These are phyloP conservation scores for Fusarium coicis DNA, from an alignment of 2,329 filamentous ascomycete genomes.

Conservation along the genomic window DNA sequence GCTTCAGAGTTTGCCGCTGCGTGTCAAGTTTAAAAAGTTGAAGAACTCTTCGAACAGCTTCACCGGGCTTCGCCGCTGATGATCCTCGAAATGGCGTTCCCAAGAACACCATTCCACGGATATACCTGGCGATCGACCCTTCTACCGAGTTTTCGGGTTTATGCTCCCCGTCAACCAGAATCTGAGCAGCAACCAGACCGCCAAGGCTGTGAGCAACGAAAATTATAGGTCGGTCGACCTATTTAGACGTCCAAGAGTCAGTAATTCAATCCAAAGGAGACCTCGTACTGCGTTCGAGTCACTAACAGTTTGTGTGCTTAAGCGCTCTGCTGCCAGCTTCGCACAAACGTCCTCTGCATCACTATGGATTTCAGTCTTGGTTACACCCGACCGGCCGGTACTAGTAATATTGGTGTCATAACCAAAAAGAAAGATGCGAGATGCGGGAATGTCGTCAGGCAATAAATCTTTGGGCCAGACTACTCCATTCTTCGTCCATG, in stretches of 20 bases:
- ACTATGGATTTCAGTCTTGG: neutral
- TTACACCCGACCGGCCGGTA: rapidly evolving
- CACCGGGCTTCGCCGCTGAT: rapidly evolving
- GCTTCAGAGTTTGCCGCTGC: rapidly evolving
- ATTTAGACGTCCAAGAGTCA: too few relatives aligned
- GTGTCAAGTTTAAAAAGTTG: rapidly evolving
- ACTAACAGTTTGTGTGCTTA: neutral
- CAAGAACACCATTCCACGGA: neutral
- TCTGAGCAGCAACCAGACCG: neutral
- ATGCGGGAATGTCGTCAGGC: neutral
- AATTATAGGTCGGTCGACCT: rapidly evolving
- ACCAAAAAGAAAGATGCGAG: neutral
- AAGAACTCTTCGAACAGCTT: rapidly evolving
- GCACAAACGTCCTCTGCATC: neutral
- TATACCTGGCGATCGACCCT: rapidly evolving
- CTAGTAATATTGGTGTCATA: neutral
- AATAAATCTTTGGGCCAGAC: rapidly evolving
- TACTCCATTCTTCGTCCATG: rapidly evolving
- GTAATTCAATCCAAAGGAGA: too few relatives aligned
- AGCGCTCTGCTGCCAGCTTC: neutral
- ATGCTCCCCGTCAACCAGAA: neutral
- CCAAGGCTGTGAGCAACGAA: neutral
- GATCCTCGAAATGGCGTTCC: neutral
- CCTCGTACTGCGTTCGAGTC: neutral
- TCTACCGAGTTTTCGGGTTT: neutral